Conservation (phyloP, 768 basidiomycete genomes). For the Suillus placidus region DNA sequence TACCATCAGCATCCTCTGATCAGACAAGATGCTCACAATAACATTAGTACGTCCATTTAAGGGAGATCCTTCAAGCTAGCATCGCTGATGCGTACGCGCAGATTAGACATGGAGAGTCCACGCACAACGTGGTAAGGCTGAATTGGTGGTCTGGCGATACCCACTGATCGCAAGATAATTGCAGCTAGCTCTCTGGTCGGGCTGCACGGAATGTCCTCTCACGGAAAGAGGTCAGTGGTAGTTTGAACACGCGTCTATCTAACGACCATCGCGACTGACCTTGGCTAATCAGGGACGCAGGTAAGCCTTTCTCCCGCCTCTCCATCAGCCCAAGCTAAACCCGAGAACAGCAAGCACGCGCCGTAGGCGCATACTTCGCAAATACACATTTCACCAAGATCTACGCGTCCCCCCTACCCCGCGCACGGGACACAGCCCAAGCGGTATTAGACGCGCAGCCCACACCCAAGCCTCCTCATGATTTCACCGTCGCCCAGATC, state of each 20-base stretch:
- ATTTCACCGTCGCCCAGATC: constrained; percentile 42
- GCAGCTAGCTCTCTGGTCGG: constrained; percentile 6
- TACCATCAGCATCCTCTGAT: neutral
- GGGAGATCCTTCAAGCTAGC: neutral
- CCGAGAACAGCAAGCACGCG: constrained; percentile 59
- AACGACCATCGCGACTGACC: neutral
- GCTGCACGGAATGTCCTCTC: constrained; percentile 7
- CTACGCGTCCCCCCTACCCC: constrained; percentile 66
- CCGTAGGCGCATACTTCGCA: constrained; percentile 60
- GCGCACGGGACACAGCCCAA: constrained; percentile 64
- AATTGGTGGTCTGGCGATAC: neutral
- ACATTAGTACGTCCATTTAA: neutral
- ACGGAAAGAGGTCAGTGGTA: constrained; percentile 6
- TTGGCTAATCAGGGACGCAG: neutral
- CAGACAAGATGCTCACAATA: constrained; percentile 4
- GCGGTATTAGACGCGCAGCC: constrained; percentile 54
- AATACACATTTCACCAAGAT: constrained; percentile 55
- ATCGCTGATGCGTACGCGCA: constrained; percentile 25
- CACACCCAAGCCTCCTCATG: constrained; percentile 48
- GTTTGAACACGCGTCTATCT: neutral
- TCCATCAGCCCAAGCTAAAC: constrained; percentile 2
- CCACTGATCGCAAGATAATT: neutral
- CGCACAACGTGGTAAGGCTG: constrained; percentile 67
- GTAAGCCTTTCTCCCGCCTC: neutral
- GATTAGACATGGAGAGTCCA: constrained; percentile 80